These are phyloP conservation scores for Tuber indicum DNA, from an alignment of 495 filamentous ascomycete genomes.

Conservation along the genomic window DNA sequence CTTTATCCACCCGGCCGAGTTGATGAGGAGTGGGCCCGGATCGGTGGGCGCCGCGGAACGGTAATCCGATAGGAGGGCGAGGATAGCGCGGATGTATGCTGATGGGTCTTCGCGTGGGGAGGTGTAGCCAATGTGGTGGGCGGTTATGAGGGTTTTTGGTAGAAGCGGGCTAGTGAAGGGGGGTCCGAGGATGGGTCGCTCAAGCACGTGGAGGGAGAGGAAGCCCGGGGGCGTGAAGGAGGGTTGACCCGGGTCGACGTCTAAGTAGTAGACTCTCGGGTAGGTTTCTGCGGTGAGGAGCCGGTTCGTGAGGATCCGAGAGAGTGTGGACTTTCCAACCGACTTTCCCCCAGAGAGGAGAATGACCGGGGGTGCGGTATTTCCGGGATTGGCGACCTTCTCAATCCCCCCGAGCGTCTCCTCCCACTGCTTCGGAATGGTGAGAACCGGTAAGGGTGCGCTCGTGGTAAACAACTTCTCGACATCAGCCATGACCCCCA, in stretches of 20 bases:
- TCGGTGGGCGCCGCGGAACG: conserved; percentile 34
- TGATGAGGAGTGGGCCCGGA: conserved; percentile 54
- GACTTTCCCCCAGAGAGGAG: conserved; percentile 58
- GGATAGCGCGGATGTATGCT: conserved; percentile 54
- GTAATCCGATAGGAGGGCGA: conserved; percentile 54
- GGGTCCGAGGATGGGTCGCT: conserved; percentile 55
- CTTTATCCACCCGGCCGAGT: conserved; percentile 60
- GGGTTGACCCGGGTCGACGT: conserved; percentile 64
- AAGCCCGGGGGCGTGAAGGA: conserved; percentile 62
- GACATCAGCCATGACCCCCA: not conserved
- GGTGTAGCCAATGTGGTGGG: conserved; percentile 55
- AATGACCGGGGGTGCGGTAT: conserved; percentile 45
- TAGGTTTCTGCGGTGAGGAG: conserved; percentile 46
- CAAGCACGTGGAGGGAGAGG: conserved; percentile 56
- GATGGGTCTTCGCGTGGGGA: conserved; percentile 56
- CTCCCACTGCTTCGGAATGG: conserved; percentile 49
- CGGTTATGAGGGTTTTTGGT: conserved; percentile 47
- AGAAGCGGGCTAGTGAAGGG: conserved; percentile 57
- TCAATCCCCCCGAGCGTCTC: conserved; percentile 17
- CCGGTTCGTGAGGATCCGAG: conserved; percentile 55
- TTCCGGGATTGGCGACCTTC: conserved; percentile 44
- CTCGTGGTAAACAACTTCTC: conserved; percentile 25
- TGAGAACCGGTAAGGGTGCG: conserved; percentile 46
- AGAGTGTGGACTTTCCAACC: conserved; percentile 65
- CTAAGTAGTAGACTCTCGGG: conserved; percentile 52